Percentiles rank a stretch among this genome's conserved stretches.
phyloP scores from a whole-genome alignment of 768 basidiomycete species.

The Termitomyces sp. region DNA sequence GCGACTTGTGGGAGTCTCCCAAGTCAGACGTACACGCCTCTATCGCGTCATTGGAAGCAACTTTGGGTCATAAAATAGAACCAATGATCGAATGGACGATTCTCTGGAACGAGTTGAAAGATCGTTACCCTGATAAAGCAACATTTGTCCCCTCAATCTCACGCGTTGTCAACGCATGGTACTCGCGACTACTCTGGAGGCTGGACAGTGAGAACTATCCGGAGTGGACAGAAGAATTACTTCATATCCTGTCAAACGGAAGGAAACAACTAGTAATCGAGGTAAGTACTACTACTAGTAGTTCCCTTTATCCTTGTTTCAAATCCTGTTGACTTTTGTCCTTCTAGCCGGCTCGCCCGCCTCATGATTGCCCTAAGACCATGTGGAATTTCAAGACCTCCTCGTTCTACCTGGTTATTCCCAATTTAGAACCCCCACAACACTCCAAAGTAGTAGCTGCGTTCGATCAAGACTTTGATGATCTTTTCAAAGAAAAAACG shows the following conservation, averaged over 20 bases:
- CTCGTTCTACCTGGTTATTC: slow-evolving; percentile 30
- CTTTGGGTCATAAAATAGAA: slow-evolving; percentile 29
- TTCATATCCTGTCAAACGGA: slow-evolving; percentile 19
- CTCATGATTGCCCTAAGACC: slow-evolving; percentile 20
- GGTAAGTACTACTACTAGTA: slow-evolving; percentile 20
- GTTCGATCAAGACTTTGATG: slow-evolving; percentile 33
- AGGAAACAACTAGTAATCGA: slow-evolving; percentile 24
- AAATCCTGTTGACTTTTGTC: neutral
- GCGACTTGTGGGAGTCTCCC: slow-evolving; percentile 24
- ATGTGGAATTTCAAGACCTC: slow-evolving; percentile 24
- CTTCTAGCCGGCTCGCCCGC: slow-evolving; percentile 15
- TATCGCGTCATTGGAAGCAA: slow-evolving; percentile 22
- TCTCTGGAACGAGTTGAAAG: slow-evolving; percentile 29
- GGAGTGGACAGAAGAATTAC: slow-evolving; percentile 33
- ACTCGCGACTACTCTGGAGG: slow-evolving; percentile 28
- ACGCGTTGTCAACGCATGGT: slow-evolving; percentile 29
- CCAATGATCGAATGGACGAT: slow-evolving; percentile 31
- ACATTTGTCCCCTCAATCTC: slow-evolving; percentile 31
- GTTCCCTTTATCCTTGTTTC: neutral
- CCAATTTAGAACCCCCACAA: slow-evolving; percentile 23
- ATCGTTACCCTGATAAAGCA: slow-evolving; percentile 26
- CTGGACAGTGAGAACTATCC: slow-evolving; percentile 29
- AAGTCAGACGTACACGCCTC: slow-evolving; percentile 25
- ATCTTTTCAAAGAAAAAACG: slow-evolving; percentile 20
- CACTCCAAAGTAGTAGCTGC: slow-evolving; percentile 23